Evolutionary conservation across 176 grass and related monocot species (phyloP), one percentile per base, ranked within the genome.

Genomic region (Pontederia crassipes): DNA sequence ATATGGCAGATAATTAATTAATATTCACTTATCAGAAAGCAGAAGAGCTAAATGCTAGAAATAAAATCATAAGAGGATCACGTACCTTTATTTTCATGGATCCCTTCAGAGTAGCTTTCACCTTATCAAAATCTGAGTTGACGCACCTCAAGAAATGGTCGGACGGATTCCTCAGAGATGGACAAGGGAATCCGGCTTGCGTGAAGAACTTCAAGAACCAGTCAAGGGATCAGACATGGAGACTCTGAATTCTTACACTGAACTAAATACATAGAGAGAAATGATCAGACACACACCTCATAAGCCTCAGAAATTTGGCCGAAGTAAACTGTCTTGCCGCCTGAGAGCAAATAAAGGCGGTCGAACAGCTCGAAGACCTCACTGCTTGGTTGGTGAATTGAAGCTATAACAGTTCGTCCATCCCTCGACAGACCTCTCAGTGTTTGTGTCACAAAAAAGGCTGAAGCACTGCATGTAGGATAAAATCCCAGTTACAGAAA

Each of bases 91-190:
- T 66, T 81, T 95, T 89, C 59, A 95, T 76, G 0, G 90, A 95
- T 48, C 85, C 90, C 68, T 95, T 95, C 17, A 95, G 79, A 64
- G 90, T 95, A 74, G 79, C 86, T 74, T 95, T 95, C 20, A 95
- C 90, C 82, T 95, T 95, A 79, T 95, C 90, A 40, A 95, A 95
- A 50, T 95, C 90, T 0, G 90, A 89, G 55, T 95, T 95, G 46
- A 95, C 75, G 56, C 90, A 95, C 71, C 82, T 73, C 52, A 95
- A 80, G 80, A 95, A 95, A 76, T 95, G 85, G 40, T 95, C 90
- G 0, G 90, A 89, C 7, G 90, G 90, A 12, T 95, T 95, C 51
- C 90, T 74, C 66, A 89, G 59, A 8, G 82, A 68, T 2, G 90
- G 85, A 73, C 90, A 95, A 7, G 90, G 90, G 72, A 95, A 95